These are phyloP conservation scores for Cystofilobasidium capitatum DNA, from an alignment of 768 basidiomycete species.

Conservation along the genomic window DNA sequence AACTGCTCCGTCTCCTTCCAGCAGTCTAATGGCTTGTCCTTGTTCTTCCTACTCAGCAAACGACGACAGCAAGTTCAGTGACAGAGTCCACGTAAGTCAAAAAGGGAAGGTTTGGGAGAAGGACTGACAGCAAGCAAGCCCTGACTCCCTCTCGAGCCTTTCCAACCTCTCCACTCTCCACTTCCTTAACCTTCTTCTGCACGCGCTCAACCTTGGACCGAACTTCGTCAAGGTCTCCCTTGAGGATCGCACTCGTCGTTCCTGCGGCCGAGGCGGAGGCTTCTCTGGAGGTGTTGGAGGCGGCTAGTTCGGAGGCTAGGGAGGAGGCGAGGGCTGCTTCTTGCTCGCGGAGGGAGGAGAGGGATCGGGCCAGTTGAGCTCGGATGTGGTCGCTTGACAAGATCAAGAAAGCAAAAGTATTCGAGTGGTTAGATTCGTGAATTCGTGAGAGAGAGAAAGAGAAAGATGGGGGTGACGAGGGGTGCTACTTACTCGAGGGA, in stretches of 20 bases:
- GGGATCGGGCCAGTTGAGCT: slow-evolving; percentile 35
- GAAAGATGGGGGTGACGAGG: not conserved
- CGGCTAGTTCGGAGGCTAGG: slow-evolving; percentile 19
- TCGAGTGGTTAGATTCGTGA: slow-evolving; percentile 25
- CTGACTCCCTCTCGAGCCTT: slow-evolving; percentile 34
- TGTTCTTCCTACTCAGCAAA: slow-evolving; percentile 32
- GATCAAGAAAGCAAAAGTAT: slow-evolving; percentile 33
- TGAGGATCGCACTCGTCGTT: slow-evolving; percentile 35
- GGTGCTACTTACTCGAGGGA: slow-evolving; percentile 19
- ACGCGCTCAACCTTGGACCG: slow-evolving; percentile 39
- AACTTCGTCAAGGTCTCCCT: slow-evolving; percentile 40
- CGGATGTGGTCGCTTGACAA: slow-evolving; percentile 38
- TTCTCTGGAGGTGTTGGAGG: slow-evolving; percentile 24
- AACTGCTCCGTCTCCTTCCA: slow-evolving; percentile 39
- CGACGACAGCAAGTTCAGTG: not conserved
- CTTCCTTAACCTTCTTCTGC: slow-evolving; percentile 30
- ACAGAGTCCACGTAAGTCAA: not conserved
- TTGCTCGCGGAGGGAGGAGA: slow-evolving; percentile 39
- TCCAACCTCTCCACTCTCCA: slow-evolving; percentile 34
- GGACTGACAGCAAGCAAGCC: slow-evolving; percentile 38
- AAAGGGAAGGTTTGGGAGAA: not conserved
- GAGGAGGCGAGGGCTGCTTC: slow-evolving; percentile 37
- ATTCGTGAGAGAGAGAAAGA: slow-evolving; percentile 15
- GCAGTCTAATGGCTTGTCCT: slow-evolving; percentile 39
- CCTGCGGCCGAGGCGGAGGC: slow-evolving; percentile 27